Percentiles rank a stretch among this genome's conserved stretches.
Evolutionary conservation across 805 yeast genomes (phyloP).

Genomic region (Starmerella floricola): DNA sequence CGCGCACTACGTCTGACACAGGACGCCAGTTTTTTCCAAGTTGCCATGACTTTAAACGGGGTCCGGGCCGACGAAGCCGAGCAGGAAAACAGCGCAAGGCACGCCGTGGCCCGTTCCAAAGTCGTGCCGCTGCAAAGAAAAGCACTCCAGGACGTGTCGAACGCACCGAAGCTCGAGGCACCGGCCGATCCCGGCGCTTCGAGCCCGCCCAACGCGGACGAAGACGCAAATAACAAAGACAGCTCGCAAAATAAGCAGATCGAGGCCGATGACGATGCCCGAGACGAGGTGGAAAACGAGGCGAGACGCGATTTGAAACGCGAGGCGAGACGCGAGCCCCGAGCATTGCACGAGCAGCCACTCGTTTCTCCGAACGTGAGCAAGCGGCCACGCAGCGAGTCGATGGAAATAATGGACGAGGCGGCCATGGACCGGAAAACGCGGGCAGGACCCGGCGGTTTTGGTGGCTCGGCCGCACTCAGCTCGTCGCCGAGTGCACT

Average conservation of each 20-base stretch:
- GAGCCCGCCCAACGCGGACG: neutral
- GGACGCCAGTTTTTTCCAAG: too few relatives aligned
- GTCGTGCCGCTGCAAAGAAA: neutral
- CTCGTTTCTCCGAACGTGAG: constrained; percentile 6
- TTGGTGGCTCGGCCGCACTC: neutral
- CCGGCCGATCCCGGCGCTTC: neutral
- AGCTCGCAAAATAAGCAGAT: too few relatives aligned
- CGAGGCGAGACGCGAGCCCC: neutral
- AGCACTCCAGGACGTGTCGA: constrained; percentile 7
- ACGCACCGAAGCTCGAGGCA: neutral
- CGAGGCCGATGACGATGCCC: neutral
- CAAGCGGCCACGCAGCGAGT: constrained; percentile 9
- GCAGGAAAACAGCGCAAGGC: neutral
- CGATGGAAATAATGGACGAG: constrained; percentile 7
- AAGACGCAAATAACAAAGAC: neutral
- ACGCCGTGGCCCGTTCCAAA: neutral
- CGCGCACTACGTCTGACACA: too few relatives aligned
- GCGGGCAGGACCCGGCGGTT: neutral
- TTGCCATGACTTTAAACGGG: too few relatives aligned
- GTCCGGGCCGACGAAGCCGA: neutral
- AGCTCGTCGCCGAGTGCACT: neutral
- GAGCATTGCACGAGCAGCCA: neutral
- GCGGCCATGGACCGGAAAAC: constrained; percentile 3
- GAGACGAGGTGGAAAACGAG: neutral
- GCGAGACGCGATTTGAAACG: neutral